phyloP scores from a whole-genome alignment of 208 protist genomes.

The Acanthamoeba comandoni region DNA sequence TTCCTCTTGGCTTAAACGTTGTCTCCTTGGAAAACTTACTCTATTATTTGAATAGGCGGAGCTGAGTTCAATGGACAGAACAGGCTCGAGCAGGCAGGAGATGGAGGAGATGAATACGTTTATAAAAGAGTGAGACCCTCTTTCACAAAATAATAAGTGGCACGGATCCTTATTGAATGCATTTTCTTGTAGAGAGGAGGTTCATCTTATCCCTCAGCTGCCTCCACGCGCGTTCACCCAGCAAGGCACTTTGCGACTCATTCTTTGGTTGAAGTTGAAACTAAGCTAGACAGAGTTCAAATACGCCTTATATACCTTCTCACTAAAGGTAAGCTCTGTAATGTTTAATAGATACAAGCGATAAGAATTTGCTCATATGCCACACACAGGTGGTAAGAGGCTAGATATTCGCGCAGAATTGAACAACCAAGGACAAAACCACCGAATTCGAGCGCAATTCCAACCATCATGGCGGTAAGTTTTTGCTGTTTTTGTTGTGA shows the following conservation, averaged over 20 bases:
- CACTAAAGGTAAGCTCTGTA: background rate
- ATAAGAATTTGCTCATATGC: background rate
- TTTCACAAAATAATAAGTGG: no score
- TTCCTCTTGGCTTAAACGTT: background rate
- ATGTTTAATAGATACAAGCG: no score
- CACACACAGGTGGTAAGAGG: background rate
- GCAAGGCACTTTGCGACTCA: no score
- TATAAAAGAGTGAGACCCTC: slow-evolving; percentile 17
- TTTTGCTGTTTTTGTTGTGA: no score
- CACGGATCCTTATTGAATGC: no score
- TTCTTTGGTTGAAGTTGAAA: no score
- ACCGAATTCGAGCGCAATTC: slow-evolving; percentile 15
- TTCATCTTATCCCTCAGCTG: no score
- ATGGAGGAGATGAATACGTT: slow-evolving; percentile 11
- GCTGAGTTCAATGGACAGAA: background rate
- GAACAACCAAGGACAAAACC: background rate
- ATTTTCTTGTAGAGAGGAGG: no score
- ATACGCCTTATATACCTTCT: no score
- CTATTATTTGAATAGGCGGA: background rate
- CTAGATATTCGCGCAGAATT: slow-evolving; percentile 12
- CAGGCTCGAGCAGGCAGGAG: background rate
- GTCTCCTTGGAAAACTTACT: background rate
- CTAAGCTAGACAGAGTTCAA: no score
- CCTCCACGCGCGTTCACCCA: no score
- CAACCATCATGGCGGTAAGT: background rate